Evolutionary conservation across 805 yeast species (phyloP).

Genomic region (Yueomyces sinensis): DNA sequence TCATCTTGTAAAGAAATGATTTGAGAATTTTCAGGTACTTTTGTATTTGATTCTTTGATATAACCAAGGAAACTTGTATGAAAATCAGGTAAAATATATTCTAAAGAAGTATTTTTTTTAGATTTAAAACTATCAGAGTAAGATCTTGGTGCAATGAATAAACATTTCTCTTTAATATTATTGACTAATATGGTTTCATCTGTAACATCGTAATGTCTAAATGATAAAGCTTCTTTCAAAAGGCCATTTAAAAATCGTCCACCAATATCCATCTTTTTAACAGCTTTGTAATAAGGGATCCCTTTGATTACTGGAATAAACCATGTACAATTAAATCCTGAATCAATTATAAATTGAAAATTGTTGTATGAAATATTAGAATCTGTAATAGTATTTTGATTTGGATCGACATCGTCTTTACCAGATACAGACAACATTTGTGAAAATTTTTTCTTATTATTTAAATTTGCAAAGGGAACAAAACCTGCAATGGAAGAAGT

Average conservation of each 20-base stretch:
- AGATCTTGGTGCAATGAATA: conserved; percentile 36
- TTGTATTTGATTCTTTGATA: conserved; percentile 28
- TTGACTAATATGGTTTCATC: conserved; percentile 82
- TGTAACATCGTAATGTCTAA: conserved; percentile 82
- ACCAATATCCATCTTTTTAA: conserved; percentile 69
- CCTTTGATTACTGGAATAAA: conserved; percentile 76
- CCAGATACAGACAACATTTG: conserved; percentile 9
- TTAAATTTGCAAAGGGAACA: conserved; percentile 43
- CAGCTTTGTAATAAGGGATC: conserved; percentile 60
- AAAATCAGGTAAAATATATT: conserved; percentile 79
- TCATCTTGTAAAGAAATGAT: conserved; percentile 65
- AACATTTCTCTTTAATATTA: conserved; percentile 61
- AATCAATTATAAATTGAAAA: conserved; percentile 70
- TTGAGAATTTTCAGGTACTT: conserved; percentile 41
- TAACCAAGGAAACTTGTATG: conserved; percentile 71
- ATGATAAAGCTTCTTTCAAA: conserved; percentile 72
- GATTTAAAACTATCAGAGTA: conserved; percentile 20
- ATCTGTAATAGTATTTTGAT: conserved; percentile 3
- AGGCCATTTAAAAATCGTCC: conserved; percentile 78
- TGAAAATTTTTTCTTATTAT: conserved; percentile 1
- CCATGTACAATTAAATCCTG: conserved; percentile 83
- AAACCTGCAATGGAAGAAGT: conserved; percentile 50
- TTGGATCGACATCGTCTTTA: conserved; percentile 7
- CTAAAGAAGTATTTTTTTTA: conserved; percentile 30
- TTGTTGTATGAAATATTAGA: conserved; percentile 28